Base-by-base conservation (phyloP, 2,329 filamentous ascomycete genomes). In the Penicillium thymicola region DNA sequence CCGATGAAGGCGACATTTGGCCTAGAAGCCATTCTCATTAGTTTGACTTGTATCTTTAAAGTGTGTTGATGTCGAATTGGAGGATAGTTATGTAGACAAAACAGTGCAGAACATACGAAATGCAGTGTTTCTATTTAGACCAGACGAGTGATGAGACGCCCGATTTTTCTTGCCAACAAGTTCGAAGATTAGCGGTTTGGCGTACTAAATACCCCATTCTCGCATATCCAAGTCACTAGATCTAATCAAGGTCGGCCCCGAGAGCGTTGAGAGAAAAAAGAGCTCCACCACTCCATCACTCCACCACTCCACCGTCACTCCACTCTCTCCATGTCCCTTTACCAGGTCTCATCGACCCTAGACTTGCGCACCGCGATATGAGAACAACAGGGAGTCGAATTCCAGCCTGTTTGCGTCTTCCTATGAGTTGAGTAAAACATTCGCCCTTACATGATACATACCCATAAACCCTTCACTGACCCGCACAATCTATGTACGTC, bases 1-100 rank as follows among this genome's bases (percentile, higher is more conserved):
- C 74, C 74, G 21, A 75, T 68, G 54, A 76, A 68, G 13, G 69
- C 73, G 27, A 75, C 58, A 27, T 68, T 76, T 21, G 58, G 54
- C 34, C 52, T 62, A 37, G 43, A 25, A 28, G 52, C 37, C 52
- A 49, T 49, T 43, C 6, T 55, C 28, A 25, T 18, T 13, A 28
- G 9, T 14, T 38, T 21, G 10, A 23, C 16, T 30, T 23, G 46
- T 40, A 13, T 40, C 1, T 40, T 49, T 13, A 10, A n/a, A 9
- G 23, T 40, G 23, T 28, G 34, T 40, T 49, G 34, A 38, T 27
- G 32, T 40, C 36, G 25, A 27, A 38, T 25, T 40, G 46, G 23
- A 40, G 9, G 14, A 18, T 38, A 21, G 21, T 21, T 21, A 13
- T 21, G 37, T 21, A 23, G 9, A 38, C 13, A 38, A 13, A 18